Evolutionary conservation across 2,329 filamentous ascomycete genomes (phyloP).

Genomic region (Xylariaceae sp.): DNA sequence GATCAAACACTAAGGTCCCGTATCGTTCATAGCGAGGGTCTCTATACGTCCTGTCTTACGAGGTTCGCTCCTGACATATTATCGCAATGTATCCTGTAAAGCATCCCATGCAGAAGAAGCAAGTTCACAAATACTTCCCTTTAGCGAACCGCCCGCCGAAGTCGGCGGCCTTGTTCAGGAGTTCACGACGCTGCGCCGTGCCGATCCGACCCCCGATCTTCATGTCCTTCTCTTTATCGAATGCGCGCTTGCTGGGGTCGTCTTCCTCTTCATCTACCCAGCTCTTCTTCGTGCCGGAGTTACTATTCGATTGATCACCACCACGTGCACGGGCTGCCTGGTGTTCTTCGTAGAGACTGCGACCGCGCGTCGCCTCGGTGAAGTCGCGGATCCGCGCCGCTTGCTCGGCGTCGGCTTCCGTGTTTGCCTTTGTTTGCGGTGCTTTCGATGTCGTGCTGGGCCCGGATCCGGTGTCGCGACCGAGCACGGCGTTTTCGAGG

Average conservation of each 20-base stretch:
- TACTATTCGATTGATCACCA: conserved; percentile 4
- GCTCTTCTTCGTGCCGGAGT: conserved; percentile 16
- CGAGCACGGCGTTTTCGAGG: conserved; percentile 76
- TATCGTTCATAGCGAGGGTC: no score
- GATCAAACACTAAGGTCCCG: no score
- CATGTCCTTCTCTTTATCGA: conserved; percentile 94
- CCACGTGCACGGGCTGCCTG: conserved; percentile 34
- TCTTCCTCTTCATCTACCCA: conserved; percentile 64
- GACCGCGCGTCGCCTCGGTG: conserved; percentile 50
- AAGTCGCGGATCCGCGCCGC: conserved; percentile 43
- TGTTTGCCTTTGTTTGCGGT: not conserved
- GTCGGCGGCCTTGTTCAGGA: conserved; percentile 72
- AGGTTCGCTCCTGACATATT: no score
- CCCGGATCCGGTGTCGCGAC: conserved; percentile 44
- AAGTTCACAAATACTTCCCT: conserved; percentile 54
- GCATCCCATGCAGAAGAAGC: not conserved
- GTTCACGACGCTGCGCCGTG: conserved; percentile 66
- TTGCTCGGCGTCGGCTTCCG: conserved; percentile 51
- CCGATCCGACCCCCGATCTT: conserved; percentile 67
- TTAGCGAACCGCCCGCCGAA: conserved; percentile 79
- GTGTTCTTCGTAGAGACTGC: conserved; percentile 57
- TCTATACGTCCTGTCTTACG: no score
- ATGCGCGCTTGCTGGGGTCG: conserved; percentile 82
- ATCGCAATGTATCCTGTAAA: no score
- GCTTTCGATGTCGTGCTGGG: conserved; percentile 25